Evolutionary conservation across 179 eudicot species (phyloP).

Genomic region (Beta corolliflora): DNA sequence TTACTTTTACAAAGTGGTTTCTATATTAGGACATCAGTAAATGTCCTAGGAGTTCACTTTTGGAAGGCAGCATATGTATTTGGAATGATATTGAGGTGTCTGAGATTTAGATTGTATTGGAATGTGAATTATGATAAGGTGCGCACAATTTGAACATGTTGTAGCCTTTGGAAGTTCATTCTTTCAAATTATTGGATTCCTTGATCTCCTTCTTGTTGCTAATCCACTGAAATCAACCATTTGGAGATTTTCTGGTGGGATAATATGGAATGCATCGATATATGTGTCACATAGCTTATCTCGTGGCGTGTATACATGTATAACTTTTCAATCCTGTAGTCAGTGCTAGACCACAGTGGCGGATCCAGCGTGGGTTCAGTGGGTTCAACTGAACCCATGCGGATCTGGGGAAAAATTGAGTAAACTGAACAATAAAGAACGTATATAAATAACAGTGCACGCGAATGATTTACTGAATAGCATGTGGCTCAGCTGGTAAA

Average conservation of each 20-base stretch:
- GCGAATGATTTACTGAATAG: too few relatives aligned
- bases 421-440: too few relatives aligned
- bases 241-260: background rate
- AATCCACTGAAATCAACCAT: background rate
- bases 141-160: background rate
- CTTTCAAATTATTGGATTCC: background rate
- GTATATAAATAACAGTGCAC: too few relatives aligned
- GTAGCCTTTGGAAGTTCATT: background rate
- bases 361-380: too few relatives aligned
- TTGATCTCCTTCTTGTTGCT: background rate
- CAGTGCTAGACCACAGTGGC: background rate
- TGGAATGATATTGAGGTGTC: background rate
- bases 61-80: background rate
- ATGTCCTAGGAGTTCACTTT: background rate
- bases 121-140: background rate
- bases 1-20: background rate
- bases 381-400: too few relatives aligned
- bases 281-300: background rate
- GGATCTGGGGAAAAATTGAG: too few relatives aligned
- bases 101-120: background rate
- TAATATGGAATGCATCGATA: background rate
- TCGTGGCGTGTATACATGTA: background rate
- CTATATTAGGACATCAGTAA: background rate
- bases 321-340: background rate
- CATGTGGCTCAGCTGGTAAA: too few relatives aligned